A percentile compares a stretch with the other conserved stretches of the same genome.
phyloP scores from a whole-genome alignment of 305 asterid genomes.

The Fraxinus sp. region DNA sequence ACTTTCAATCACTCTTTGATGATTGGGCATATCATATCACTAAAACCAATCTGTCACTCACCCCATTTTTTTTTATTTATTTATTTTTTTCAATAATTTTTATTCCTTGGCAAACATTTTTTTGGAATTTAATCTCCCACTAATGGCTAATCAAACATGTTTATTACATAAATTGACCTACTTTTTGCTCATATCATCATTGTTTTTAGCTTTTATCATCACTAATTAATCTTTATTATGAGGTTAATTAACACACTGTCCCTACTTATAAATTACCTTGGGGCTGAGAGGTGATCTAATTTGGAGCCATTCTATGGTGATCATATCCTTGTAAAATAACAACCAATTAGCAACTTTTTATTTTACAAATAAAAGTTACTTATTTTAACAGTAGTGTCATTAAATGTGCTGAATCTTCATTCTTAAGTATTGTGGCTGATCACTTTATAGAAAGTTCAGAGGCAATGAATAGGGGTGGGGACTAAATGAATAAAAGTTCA shows the following conservation, averaged over 20 bases:
- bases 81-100: slow-evolving; percentile 4
- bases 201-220: neutral
- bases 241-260: neutral
- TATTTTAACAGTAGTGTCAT: neutral
- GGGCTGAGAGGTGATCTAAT: neutral
- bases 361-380: neutral
- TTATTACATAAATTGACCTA: slow-evolving; percentile 14
- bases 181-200: slow-evolving; percentile 5
- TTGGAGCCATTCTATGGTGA: slow-evolving; percentile 9
- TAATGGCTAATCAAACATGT: slow-evolving; percentile 20
- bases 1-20: slow-evolving; percentile 46
- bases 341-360: neutral
- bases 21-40: slow-evolving; percentile 34
- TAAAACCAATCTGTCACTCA: slow-evolving; percentile 24
- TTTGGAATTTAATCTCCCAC: slow-evolving; percentile 8
- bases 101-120: neutral
- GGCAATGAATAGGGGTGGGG: neutral
- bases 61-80: neutral
- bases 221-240: neutral
- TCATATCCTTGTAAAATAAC: slow-evolving; percentile 26
- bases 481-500: neutral
- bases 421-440: neutral
- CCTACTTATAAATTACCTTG: neutral
- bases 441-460: neutral
- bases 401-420: neutral